Conservation (phyloP, 495 filamentous ascomycete genomes). For the Hypoxylon crocopeplum region DNA sequence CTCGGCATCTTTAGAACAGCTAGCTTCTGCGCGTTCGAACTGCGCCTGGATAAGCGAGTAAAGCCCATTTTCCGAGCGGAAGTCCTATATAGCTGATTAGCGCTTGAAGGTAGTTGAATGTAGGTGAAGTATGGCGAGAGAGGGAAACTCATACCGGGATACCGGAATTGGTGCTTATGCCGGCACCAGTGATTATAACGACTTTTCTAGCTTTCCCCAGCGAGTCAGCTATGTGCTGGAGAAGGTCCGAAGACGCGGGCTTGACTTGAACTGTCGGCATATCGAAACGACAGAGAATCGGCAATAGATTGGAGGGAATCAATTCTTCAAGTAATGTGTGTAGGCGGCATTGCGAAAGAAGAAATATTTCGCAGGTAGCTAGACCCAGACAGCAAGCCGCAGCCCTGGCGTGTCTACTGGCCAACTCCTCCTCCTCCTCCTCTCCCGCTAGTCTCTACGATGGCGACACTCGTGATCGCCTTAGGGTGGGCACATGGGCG, state of each 20-base stretch:
- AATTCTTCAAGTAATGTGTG: constrained; percentile 9
- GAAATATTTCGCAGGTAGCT: background rate
- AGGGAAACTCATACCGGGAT: constrained; percentile 63
- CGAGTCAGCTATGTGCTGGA: constrained; percentile 67
- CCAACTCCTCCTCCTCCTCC: background rate
- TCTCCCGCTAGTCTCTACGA: background rate
- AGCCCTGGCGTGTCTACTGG: background rate
- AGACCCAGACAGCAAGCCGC: background rate
- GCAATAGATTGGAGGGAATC: background rate
- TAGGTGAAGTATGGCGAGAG: background rate
- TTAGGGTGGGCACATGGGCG: background rate
- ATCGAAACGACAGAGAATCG: constrained; percentile 8
- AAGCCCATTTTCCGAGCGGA: constrained; percentile 72
- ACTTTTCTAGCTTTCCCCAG: constrained; percentile 67
- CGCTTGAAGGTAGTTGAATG: background rate
- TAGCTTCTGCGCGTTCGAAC: constrained; percentile 58
- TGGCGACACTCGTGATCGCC: background rate
- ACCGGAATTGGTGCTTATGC: constrained; percentile 75
- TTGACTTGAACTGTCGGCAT: constrained; percentile 65
- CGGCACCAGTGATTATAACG: constrained; percentile 72
- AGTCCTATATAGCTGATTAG: constrained; percentile 61
- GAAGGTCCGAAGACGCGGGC: constrained; percentile 54
- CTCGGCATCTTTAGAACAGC: constrained; percentile 17
- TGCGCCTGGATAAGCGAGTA: constrained; percentile 73
- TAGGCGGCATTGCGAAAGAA: constrained; percentile 18